Percentiles rank a stretch among this genome's conserved stretches.
Evolutionary conservation across 768 basidiomycete genomes (phyloP).

Genomic region (Boletus rubescentipes): DNA sequence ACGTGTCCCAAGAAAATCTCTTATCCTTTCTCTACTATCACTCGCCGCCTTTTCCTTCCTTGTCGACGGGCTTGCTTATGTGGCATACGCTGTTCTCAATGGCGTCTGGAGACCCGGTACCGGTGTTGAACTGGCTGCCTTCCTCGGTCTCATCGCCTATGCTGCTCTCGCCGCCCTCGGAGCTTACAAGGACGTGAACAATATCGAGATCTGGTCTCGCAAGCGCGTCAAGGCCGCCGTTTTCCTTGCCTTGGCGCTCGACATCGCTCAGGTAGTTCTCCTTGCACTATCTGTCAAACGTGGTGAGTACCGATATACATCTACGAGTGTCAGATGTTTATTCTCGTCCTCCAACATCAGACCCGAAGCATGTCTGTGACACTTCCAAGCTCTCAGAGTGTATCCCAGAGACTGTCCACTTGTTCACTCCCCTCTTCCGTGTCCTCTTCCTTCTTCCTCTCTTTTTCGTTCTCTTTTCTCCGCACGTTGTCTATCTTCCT

Average conservation of each 20-base stretch:
- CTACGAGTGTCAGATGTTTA: background rate
- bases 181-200: slow-evolving; percentile 75
- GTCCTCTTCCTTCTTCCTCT: slow-evolving; percentile 61
- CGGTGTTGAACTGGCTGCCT: slow-evolving; percentile 64
- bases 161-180: slow-evolving; percentile 72
- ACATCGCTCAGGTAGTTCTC: slow-evolving; percentile 58
- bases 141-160: slow-evolving; percentile 69
- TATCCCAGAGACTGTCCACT: slow-evolving; percentile 43
- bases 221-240: slow-evolving; percentile 57
- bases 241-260: slow-evolving; percentile 53
- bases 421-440: slow-evolving; percentile 62
- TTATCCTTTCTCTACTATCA: slow-evolving; percentile 72
- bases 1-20: slow-evolving; percentile 68
- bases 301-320: slow-evolving; percentile 27
- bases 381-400: slow-evolving; percentile 26
- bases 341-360: slow-evolving; percentile 6
- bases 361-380: slow-evolving; percentile 18
- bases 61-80: slow-evolving; percentile 73
- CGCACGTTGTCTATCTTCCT: slow-evolving; percentile 60
- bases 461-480: slow-evolving; percentile 58
- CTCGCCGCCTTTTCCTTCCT: slow-evolving; percentile 72
- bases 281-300: slow-evolving; percentile 43
- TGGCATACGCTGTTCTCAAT: slow-evolving; percentile 60
- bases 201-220: slow-evolving; percentile 65
- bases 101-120: slow-evolving; percentile 63